Conservation (phyloP, 305 asterid species). For the Fraxinus sp. region DNA sequence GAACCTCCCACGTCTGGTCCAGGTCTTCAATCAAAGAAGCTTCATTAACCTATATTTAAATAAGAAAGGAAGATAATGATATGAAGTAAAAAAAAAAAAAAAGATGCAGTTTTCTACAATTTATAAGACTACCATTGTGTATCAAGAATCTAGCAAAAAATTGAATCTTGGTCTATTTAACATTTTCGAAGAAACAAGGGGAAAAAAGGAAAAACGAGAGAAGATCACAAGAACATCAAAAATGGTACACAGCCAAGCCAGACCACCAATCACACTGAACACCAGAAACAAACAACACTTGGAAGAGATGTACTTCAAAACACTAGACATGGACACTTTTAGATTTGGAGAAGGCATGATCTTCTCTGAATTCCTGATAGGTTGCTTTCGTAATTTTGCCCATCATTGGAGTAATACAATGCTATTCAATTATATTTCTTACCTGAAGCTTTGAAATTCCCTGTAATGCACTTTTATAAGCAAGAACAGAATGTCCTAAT, state of each 20-base stretch:
- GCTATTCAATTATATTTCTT: slow-evolving; percentile 12
- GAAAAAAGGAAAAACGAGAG: not conserved
- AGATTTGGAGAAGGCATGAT: not conserved
- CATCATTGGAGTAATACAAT: not conserved
- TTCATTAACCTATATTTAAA: slow-evolving; percentile 38
- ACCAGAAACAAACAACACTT: not conserved
- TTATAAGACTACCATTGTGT: not conserved
- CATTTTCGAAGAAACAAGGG: not conserved
- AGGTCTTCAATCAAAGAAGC: slow-evolving; percentile 38
- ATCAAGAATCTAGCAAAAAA: not conserved
- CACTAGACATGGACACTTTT: not conserved
- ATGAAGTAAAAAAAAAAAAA: not conserved
- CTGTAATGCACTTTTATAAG: slow-evolving; percentile 72
- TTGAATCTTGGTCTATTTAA: not conserved
- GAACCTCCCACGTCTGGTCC: slow-evolving; percentile 48
- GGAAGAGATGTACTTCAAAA: not conserved
- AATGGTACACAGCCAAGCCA: not conserved
- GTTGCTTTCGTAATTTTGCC: not conserved
- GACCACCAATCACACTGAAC: not conserved
- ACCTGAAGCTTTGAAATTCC: slow-evolving; percentile 92
- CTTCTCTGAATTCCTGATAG: not conserved
- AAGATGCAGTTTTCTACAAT: not conserved
- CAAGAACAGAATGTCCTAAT: slow-evolving; percentile 77
- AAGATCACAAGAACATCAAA: not conserved
- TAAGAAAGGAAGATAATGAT: not conserved